Conservation (phyloP, 805 yeast species). For the Saccharomycopsis sp. region DNA sequence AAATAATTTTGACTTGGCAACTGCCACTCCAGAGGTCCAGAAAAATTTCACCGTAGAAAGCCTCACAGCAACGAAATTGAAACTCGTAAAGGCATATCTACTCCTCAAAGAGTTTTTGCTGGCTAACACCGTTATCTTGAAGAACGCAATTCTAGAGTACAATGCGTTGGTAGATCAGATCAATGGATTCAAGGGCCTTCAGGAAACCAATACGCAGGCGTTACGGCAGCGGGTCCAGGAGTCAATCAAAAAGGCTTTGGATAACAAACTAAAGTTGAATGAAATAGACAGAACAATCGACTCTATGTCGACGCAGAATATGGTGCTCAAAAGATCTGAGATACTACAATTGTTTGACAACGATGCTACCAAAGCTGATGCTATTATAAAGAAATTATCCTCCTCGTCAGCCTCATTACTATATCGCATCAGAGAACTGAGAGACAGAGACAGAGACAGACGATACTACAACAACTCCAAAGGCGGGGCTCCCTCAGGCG, state of each 20-base stretch:
- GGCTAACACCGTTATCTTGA: slow-evolving; percentile 9
- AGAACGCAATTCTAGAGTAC: slow-evolving; percentile 9
- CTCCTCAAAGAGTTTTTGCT: slow-evolving; percentile 9
- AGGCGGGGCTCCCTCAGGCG: neutral
- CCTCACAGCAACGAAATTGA: slow-evolving; percentile 4
- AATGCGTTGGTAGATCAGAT: slow-evolving; percentile 3
- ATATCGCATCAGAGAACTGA: neutral
- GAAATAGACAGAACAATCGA: slow-evolving; percentile 5
- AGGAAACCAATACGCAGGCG: slow-evolving; percentile 3
- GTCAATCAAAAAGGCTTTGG: slow-evolving; percentile 7
- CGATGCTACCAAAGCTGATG: slow-evolving; percentile 5
- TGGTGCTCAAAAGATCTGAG: slow-evolving; percentile 1
- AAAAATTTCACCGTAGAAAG: slow-evolving; percentile 5
- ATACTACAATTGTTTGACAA: slow-evolving; percentile 9
- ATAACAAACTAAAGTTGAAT: slow-evolving; percentile 4
- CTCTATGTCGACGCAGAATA: neutral
- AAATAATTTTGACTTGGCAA: slow-evolving; percentile 5
- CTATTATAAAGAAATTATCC: slow-evolving; percentile 1
- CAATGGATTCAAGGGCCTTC: slow-evolving; percentile 3
- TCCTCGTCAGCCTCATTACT: neutral
- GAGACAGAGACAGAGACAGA: neutral
- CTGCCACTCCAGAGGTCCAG: slow-evolving; percentile 3
- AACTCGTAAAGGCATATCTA: slow-evolving; percentile 9
- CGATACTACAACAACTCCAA: neutral
- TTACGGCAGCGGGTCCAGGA: slow-evolving; percentile 3